Percentiles rank a stretch among this genome's conserved stretches.
Evolutionary conservation across 2,329 filamentous ascomycete species (phyloP).

Genomic region (Colletotrichum cordylinicola): DNA sequence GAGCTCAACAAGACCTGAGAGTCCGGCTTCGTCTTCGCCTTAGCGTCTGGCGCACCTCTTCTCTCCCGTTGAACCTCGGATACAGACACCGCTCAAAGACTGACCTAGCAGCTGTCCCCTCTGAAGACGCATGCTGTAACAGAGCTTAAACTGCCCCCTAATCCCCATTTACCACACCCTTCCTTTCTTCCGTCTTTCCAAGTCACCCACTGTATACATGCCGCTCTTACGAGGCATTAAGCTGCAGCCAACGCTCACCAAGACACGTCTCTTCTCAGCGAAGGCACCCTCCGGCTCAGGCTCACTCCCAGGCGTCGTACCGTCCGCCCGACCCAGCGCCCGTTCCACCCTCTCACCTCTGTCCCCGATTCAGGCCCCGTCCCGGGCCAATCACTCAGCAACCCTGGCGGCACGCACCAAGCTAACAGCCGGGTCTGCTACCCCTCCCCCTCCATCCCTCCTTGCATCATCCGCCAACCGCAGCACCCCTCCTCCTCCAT

Average conservation of each 20-base stretch:
- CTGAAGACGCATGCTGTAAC: neutral
- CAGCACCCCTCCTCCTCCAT: conserved; percentile 16
- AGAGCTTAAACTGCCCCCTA: conserved; percentile 1
- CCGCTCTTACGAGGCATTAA: conserved; percentile 18
- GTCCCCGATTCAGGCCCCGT: conserved; percentile 23
- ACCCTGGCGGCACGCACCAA: conserved; percentile 31
- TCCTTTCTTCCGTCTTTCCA: neutral
- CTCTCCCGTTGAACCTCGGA: conserved; percentile 13
- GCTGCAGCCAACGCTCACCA: conserved; percentile 10
- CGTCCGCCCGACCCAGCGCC: conserved; percentile 17
- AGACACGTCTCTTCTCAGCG: conserved; percentile 7
- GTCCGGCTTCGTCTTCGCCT: neutral
- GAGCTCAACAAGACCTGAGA: neutral
- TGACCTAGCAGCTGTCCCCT: neutral
- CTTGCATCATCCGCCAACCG: conserved; percentile 27
- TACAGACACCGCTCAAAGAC: neutral
- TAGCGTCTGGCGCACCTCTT: conserved; percentile 10
- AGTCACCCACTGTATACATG: conserved; percentile 6
- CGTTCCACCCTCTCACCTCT: conserved; percentile 17
- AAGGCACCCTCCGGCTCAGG: neutral
- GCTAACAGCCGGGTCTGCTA: conserved; percentile 24
- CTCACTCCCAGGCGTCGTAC: conserved; percentile 5
- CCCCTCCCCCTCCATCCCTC: conserved; percentile 37
- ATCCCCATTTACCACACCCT: neutral
- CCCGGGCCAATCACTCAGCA: conserved; percentile 34